Conservation (phyloP, 2,329 filamentous ascomycete genomes). For the Endoconidiophora polonica region DNA sequence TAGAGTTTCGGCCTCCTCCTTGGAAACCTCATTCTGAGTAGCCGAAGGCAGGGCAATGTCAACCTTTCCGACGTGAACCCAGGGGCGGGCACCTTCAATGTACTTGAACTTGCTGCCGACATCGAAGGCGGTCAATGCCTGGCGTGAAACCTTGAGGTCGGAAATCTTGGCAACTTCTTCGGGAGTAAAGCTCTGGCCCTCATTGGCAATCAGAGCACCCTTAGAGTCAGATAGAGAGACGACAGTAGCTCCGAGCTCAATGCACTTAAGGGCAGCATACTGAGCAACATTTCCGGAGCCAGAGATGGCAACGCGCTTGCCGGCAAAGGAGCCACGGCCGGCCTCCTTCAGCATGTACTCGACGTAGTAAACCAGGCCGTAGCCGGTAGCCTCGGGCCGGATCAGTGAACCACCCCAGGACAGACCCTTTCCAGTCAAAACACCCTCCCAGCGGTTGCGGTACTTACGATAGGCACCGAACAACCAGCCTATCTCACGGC, state of each 20-base stretch:
- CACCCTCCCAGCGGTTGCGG: conserved; percentile 85
- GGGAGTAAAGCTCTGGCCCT: conserved; percentile 55
- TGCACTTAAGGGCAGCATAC: conserved; percentile 89
- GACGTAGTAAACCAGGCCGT: conserved; percentile 92
- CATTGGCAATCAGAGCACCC: conserved; percentile 62
- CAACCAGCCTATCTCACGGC: conserved; percentile 84
- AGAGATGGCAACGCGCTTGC: conserved; percentile 90
- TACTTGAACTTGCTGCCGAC: conserved; percentile 61
- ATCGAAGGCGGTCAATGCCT: conserved; percentile 60
- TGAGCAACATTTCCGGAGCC: conserved; percentile 97
- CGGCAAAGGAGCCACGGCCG: conserved; percentile 68
- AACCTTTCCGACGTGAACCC: conserved; percentile 76
- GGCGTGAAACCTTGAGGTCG: conserved; percentile 69
- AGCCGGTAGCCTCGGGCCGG: conserved; percentile 91
- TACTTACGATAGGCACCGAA: conserved; percentile 86
- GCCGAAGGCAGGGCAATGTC: conserved; percentile 86
- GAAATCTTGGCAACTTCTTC: conserved; percentile 69
- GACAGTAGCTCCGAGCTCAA: conserved; percentile 86
- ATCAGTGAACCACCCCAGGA: conserved; percentile 89
- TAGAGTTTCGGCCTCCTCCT: conserved; percentile 73
- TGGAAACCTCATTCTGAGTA: conserved; percentile 93
- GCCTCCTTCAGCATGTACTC: conserved; percentile 89
- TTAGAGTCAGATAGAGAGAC: conserved; percentile 87
- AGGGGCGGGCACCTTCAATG: conserved; percentile 73
- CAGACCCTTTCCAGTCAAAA: conserved; percentile 88